phyloP scores from a whole-genome alignment of 441 rosid species.

The Manihot esculenta region DNA sequence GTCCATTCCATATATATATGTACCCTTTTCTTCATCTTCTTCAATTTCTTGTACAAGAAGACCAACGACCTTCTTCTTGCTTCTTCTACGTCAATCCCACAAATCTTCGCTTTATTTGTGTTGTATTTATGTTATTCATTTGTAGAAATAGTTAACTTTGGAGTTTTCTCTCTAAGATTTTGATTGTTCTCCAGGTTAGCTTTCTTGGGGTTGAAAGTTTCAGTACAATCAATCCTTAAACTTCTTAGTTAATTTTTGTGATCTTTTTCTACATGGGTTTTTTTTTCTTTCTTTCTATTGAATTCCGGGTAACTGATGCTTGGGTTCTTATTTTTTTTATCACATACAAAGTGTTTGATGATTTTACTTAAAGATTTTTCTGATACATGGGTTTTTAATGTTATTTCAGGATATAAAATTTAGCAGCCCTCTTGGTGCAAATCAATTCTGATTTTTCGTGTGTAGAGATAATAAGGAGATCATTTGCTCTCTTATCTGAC shows the following conservation, averaged over 20 bases:
- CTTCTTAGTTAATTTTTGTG: not conserved
- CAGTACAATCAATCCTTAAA: not conserved
- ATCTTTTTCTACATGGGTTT: constrained; percentile 10
- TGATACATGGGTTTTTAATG: constrained; percentile 13
- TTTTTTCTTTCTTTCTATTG: not conserved
- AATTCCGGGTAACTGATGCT: not conserved
- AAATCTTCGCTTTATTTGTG: no score
- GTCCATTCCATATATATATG: not conserved
- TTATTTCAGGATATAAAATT: constrained; percentile 18
- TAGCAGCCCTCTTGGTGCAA: not conserved
- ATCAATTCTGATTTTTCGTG: not conserved
- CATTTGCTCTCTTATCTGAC: constrained; percentile 12
- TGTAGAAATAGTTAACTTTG: no score
- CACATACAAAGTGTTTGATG: constrained; percentile 4
- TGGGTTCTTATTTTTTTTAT: not conserved
- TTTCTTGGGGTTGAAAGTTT: not conserved
- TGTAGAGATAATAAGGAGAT: constrained; percentile 6
- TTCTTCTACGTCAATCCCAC: not conserved
- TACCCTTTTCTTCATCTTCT: constrained; percentile 13
- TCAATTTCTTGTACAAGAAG: constrained; percentile 6
- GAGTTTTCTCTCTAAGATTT: no score
- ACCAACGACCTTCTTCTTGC: constrained; percentile 17
- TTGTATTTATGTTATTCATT: not conserved
- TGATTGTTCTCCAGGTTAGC: constrained; percentile 12
- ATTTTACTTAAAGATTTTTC: constrained; percentile 1